Conservation (phyloP, 805 yeast species). For the Lipomyces sp. region DNA sequence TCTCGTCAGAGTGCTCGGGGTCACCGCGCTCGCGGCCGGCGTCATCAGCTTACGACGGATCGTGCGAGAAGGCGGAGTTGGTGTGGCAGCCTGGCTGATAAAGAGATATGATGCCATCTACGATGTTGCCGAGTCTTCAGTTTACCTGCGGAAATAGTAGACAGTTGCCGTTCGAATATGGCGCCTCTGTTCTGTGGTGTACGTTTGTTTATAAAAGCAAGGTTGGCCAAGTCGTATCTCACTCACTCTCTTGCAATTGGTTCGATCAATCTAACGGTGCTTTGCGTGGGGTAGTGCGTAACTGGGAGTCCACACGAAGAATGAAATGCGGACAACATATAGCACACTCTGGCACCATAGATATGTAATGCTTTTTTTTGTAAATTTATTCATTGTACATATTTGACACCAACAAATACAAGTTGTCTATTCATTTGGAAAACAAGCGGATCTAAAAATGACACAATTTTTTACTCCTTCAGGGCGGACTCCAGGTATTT, state of each 20-base stretch:
- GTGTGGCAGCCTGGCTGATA: slow-evolving; percentile 13
- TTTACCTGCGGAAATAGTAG: not conserved
- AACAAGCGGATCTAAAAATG: too few relatives aligned
- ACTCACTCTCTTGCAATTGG: too few relatives aligned
- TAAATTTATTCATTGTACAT: too few relatives aligned
- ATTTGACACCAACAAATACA: too few relatives aligned
- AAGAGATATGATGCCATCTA: slow-evolving; percentile 16
- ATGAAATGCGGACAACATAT: not conserved
- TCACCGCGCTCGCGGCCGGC: slow-evolving; percentile 2
- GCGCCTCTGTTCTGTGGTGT: not conserved
- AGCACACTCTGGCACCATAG: too few relatives aligned
- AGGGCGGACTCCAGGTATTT: slow-evolving; percentile 18
- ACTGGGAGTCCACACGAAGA: too few relatives aligned
- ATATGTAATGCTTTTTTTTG: too few relatives aligned
- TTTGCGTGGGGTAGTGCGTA: too few relatives aligned
- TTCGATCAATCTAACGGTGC: too few relatives aligned
- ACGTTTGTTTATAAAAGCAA: too few relatives aligned
- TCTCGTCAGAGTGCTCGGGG: slow-evolving; percentile 2
- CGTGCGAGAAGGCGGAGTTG: not conserved
- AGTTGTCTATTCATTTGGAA: too few relatives aligned
- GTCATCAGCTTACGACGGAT: slow-evolving; percentile 7
- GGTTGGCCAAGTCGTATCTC: too few relatives aligned
- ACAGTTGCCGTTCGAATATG: not conserved
- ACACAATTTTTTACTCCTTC: slow-evolving; percentile 15
- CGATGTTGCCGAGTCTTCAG: not conserved